Evolutionary conservation across 2,329 filamentous ascomycete species (phyloP).

Genomic region (Zasmidium angulare): DNA sequence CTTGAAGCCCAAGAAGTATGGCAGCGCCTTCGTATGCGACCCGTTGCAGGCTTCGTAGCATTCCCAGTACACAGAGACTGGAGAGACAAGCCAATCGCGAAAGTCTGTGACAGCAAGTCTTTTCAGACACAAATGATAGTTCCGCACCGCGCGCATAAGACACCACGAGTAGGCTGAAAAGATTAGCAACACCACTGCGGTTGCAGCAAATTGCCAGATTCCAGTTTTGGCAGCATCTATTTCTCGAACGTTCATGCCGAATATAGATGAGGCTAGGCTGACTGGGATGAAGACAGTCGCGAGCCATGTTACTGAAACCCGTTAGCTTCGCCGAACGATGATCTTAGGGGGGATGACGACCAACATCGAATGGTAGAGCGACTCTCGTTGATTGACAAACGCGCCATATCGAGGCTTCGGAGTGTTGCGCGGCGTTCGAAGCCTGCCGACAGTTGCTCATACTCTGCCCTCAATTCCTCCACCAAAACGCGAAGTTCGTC

Average conservation of each 20-base stretch:
- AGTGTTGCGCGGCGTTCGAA: not conserved
- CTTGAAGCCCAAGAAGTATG: not conserved
- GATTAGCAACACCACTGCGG: not conserved
- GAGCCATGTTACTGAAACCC: not conserved
- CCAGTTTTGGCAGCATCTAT: not conserved
- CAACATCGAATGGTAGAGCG: not conserved
- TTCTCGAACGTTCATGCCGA: not conserved
- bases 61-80: not conserved
- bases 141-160: not conserved
- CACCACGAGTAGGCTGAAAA: not conserved
- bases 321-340: not conserved
- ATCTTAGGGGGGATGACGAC: not conserved
- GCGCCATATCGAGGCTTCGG: not conserved
- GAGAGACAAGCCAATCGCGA: not conserved
- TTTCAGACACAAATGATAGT: not conserved
- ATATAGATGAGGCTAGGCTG: not conserved
- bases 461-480: not conserved
- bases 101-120: not conserved
- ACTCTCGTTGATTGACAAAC: not conserved
- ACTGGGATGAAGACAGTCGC: not conserved
- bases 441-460: not conserved
- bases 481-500: not conserved
- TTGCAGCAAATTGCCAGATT: not conserved
- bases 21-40: not conserved
- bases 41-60: not conserved